Conservation (phyloP, 2,329 filamentous ascomycete genomes). For the Aureobasidium melanogenum region DNA sequence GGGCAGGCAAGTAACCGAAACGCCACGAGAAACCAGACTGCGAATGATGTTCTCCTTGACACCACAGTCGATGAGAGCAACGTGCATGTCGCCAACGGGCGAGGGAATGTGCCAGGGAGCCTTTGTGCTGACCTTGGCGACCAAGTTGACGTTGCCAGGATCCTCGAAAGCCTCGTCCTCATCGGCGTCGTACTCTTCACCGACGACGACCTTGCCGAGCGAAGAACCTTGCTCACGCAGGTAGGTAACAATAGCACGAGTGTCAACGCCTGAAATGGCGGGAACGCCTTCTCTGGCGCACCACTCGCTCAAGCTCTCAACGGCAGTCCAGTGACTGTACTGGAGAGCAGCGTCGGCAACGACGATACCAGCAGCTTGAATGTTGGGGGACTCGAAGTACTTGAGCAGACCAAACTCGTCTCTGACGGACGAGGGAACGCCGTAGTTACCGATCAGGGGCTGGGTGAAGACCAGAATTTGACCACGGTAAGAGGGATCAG, state of each 20-base stretch:
- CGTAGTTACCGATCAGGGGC: conserved; percentile 96
- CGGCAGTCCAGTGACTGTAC: conserved; percentile 98
- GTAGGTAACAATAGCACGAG: conserved; percentile 89
- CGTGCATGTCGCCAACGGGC: conserved; percentile 72
- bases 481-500: conserved; percentile 61
- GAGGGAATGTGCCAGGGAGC: conserved; percentile 92
- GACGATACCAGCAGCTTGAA: conserved; percentile 91
- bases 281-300: conserved; percentile 93
- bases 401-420: conserved; percentile 87
- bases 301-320: conserved; percentile 88
- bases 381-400: conserved; percentile 97
- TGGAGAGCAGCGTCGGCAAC: conserved; percentile 88
- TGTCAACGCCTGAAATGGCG: conserved; percentile 93
- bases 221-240: conserved; percentile 96
- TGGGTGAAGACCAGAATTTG: conserved; percentile 99
- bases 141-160: conserved; percentile 91
- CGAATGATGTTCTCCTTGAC: conserved; percentile 99
- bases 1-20: conserved; percentile 88
- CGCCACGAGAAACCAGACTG: conserved; percentile 82
- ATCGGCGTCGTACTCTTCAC: conserved; percentile 96
- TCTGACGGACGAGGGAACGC: conserved; percentile 76
- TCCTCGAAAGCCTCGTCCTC: conserved; percentile 95
- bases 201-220: conserved; percentile 85
- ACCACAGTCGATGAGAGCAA: conserved; percentile 94
- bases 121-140: conserved; percentile 95